Evolutionary conservation across 495 filamentous ascomycete genomes (phyloP).

Genomic region (Xylaria longipes): DNA sequence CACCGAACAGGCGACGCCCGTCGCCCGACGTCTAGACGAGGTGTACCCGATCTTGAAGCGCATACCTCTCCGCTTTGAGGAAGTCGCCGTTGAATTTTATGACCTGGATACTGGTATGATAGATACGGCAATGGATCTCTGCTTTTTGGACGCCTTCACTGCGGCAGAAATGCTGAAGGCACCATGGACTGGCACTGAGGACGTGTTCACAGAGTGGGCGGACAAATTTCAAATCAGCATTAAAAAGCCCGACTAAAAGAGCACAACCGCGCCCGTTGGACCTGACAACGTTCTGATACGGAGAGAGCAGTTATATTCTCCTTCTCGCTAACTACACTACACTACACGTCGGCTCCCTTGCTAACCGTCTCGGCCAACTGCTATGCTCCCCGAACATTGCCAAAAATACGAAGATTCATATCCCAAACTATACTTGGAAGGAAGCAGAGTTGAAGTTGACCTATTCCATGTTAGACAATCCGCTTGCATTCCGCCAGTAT

Average conservation of each 20-base stretch:
- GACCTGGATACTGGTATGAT: constrained; percentile 55
- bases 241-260: constrained; percentile 44
- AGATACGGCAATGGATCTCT: constrained; percentile 54
- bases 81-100: constrained; percentile 54
- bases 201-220: constrained; percentile 57
- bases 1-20: constrained; percentile 30
- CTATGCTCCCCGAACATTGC: neutral
- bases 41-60: constrained; percentile 47
- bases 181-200: constrained; percentile 51
- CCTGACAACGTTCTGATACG: neutral
- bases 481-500: neutral
- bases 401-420: neutral
- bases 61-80: constrained; percentile 50
- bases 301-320: neutral
- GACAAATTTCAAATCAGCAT: constrained; percentile 56
- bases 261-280: neutral
- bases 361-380: neutral
- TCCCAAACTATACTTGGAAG: constrained; percentile 40
- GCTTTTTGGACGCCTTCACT: constrained; percentile 56
- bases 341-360: neutral
- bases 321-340: neutral
- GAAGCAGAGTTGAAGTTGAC: constrained; percentile 51
- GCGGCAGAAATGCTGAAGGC: constrained; percentile 51
- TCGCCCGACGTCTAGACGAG: constrained; percentile 52
- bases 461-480: constrained; percentile 37